These are phyloP conservation scores for Naganishia randhawae DNA, from an alignment of 768 basidiomycete species.

Conservation along the genomic window DNA sequence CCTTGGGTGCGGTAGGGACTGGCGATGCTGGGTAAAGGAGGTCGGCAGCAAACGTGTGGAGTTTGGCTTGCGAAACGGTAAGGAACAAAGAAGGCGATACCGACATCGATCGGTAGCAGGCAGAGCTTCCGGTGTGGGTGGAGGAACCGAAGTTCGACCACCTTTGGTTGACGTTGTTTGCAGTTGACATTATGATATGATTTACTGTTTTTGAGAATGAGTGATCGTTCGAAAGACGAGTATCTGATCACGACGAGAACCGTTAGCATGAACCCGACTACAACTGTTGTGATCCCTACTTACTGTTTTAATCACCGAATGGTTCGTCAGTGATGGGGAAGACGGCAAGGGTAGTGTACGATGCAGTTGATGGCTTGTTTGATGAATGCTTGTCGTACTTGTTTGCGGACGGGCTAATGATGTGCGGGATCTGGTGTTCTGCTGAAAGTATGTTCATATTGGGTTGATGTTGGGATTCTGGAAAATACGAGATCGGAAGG, in stretches of 20 bases:
- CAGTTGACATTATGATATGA: not conserved
- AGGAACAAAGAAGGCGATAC: conserved; percentile 2
- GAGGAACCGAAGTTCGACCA: conserved; percentile 16
- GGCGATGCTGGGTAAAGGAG: conserved; percentile 15
- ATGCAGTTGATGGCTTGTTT: not conserved
- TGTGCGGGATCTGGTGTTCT: conserved; percentile 6
- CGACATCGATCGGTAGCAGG: not conserved
- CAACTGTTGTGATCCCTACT: not conserved
- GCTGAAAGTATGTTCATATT: conserved; percentile 21
- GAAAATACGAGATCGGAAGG: not conserved
- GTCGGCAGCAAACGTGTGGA: conserved; percentile 1
- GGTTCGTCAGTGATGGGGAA: conserved; percentile 17
- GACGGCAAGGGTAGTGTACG: conserved; percentile 11
- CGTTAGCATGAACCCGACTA: not conserved
- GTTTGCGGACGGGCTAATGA: not conserved
- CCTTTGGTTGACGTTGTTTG: not conserved
- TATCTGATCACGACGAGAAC: not conserved
- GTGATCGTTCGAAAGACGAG: not conserved
- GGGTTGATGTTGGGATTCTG: not conserved
- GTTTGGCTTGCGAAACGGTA: conserved; percentile 2
- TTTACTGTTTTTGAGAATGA: not conserved
- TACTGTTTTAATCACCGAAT: conserved; percentile 17
- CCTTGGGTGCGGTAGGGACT: conserved; percentile 14
- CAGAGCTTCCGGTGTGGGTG: not conserved
- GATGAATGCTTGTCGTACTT: conserved; percentile 4